Evolutionary conservation across 2,329 filamentous ascomycete genomes (phyloP), one percentile per base, ranked within the genome.

Genomic region (Ustulina deusta): DNA sequence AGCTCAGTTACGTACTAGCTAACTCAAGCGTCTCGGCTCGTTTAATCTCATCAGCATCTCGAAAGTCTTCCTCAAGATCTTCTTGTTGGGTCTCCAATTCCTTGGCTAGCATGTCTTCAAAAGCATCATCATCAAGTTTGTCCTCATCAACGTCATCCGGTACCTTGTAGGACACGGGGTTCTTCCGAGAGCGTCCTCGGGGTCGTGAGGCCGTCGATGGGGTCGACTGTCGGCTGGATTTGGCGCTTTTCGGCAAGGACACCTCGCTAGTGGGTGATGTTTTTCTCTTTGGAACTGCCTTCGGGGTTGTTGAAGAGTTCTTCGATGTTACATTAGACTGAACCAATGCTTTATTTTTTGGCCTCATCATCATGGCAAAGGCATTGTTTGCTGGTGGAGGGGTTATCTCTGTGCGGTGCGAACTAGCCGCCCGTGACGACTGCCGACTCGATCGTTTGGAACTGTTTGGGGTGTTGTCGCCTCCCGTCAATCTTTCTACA

Each of bases 41-140:
- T 72, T 92, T 85, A 1, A 87, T 81, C 49, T 93, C 91, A 69
- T 91, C 90, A 1, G 83, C 79, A 0, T 84, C 81, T 42, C 84
- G 75, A 1, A 78, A 73, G 0, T 75, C 74, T 13, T 78, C 75
- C 20, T 76, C 65, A 1, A 80, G 75, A 0, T 81, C 78, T 0
- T 78, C 76, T 0, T 84, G 81, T 11, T 82, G 80, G 0, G 80
- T 77, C 1, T 78, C 81, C 27, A 89, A 80, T 67, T 91, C 88
- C 2, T 89, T 83, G 6, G 92, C 91, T 1, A 97, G 83, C 71
- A 91, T 91, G 0, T 89, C 86, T 78, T 97, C 94, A 75, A 96
- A 98, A 71, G 93, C 91, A 34, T 91, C 87, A 70, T 98, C 95
- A 6, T 91, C 94, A 10, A 97, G 82, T 70, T 81, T 79, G 61